Base-by-base conservation (phyloP, 2,329 filamentous ascomycete species). In the Paracorniculantispora psalliotae region DNA sequence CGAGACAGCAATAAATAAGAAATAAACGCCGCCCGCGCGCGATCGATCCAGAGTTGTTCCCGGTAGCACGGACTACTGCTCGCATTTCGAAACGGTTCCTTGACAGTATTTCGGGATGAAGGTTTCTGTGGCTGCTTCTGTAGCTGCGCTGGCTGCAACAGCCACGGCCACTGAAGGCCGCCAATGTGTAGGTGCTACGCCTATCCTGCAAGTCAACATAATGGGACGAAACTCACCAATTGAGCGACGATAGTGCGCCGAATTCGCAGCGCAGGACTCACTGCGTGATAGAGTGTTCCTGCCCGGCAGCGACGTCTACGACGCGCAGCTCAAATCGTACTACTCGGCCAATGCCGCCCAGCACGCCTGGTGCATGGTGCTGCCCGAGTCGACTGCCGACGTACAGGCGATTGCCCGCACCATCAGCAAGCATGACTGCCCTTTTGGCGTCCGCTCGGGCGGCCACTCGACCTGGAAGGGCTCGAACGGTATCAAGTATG, bases 401-500 rank as follows among this genome's bases (percentile, higher is more conserved):
- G 68, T 70, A 39, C 65, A 66, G 3, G 58, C 49, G 17, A 61
- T 69, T 26, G 65, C 64, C 8, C 59, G 61, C 50, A 51, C 66
- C 19, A 53, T 69, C 48, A 60, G 52, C 19, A 25, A 56, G 23
- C 58, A 65, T 9, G 37, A 64, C 7, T 70, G 68, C 46, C 63
- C 67, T 2, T 71, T 71, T 57, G 68, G 69, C 8, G 66, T 71
- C 33, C 68, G 69, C 13, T 67, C 67, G 44, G 71, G 69, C 26
- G 71, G 68, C 10, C 72, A 74, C 57, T 65, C 69, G 17, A 63
- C 69, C 4, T 72, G 68, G 63, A 64, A 65, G 21, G 64, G 66
- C 7, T 69, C 66, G 39, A 71, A 68, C 30, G 65, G 65, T 23
- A 61, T 69, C 37, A 59, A 67, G 6, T 44, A 67, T 8, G 69